Percentiles rank a stretch among this genome's conserved stretches.
Evolutionary conservation across 148 eudicot genomes (phyloP).

Genomic region (Rhododendron molle): DNA sequence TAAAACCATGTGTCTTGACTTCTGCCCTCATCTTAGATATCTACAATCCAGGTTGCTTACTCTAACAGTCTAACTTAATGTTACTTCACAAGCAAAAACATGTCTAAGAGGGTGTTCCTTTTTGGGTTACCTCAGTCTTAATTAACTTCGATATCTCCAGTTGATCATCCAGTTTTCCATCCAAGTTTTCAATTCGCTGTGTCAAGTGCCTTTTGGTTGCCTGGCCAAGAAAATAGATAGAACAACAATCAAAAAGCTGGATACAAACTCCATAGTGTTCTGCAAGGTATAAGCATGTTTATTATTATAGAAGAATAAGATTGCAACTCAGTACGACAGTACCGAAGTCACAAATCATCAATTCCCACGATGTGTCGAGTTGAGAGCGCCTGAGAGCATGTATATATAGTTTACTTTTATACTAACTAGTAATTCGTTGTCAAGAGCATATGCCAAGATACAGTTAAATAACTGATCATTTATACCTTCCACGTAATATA

Average conservation of each 20-base stretch:
- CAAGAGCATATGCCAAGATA: not conserved
- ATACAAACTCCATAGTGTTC: not conserved
- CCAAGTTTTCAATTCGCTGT: slow-evolving; percentile 72
- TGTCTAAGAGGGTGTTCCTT: not conserved
- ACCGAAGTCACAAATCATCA: not conserved
- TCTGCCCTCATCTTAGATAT: not conserved
- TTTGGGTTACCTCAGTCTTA: slow-evolving; percentile 44
- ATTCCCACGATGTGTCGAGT: not conserved
- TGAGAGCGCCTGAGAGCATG: not conserved
- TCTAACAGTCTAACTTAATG: not conserved
- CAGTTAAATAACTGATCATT: not conserved
- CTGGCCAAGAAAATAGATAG: slow-evolving; percentile 30
- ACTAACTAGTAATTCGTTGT: not conserved
- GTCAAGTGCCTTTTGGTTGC: slow-evolving; percentile 76
- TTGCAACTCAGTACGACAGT: not conserved
- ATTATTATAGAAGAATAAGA: not conserved
- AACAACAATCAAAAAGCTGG: not conserved
- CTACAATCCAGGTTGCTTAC: not conserved
- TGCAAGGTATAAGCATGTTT: not conserved
- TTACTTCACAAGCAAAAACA: not conserved
- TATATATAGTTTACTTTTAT: not conserved
- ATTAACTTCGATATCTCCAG: slow-evolving; percentile 60
- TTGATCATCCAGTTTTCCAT: slow-evolving; percentile 78
- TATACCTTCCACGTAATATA: not conserved
- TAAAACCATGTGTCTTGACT: not conserved